Conservation (phyloP, 1,284 basidiomycete genomes). For the Irpex lacteus region DNA sequence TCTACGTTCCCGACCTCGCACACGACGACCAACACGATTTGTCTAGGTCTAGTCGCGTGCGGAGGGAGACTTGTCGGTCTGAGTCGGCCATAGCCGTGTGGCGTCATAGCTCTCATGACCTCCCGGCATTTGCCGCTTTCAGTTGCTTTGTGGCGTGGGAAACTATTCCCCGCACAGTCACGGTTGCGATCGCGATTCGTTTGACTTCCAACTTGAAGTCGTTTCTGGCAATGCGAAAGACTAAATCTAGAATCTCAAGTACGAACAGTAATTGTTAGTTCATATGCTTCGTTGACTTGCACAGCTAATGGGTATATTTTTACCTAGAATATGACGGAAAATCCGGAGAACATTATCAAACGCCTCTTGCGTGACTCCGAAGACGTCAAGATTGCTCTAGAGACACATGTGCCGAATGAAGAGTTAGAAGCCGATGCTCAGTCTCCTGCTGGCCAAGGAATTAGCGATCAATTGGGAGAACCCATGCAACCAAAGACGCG, state of each 20-base stretch:
- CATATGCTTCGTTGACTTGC: too few relatives aligned
- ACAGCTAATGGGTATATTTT: not conserved
- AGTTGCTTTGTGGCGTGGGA: not conserved
- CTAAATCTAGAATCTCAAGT: too few relatives aligned
- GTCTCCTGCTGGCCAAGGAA: not conserved
- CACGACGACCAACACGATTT: not conserved
- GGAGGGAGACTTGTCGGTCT: not conserved
- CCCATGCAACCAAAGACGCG: not conserved
- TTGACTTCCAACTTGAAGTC: too few relatives aligned
- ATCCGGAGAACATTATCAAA: constrained; percentile 1
- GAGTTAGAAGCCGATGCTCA: not conserved
- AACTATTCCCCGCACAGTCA: not conserved
- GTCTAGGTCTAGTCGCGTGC: not conserved
- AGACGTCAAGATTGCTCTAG: constrained; percentile 13
- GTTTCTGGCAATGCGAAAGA: too few relatives aligned
- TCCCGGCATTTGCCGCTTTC: not conserved
- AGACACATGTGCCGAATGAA: not conserved
- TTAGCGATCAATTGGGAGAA: not conserved
- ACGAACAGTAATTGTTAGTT: too few relatives aligned
- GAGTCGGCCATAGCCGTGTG: not conserved
- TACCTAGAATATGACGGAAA: constrained; percentile 7
- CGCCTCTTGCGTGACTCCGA: constrained; percentile 13
- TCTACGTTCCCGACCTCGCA: not conserved
- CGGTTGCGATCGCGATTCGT: not conserved
- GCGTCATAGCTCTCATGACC: not conserved